These are phyloP conservation scores for Collybia mongolica DNA, from an alignment of 768 basidiomycete species.

Conservation along the genomic window DNA sequence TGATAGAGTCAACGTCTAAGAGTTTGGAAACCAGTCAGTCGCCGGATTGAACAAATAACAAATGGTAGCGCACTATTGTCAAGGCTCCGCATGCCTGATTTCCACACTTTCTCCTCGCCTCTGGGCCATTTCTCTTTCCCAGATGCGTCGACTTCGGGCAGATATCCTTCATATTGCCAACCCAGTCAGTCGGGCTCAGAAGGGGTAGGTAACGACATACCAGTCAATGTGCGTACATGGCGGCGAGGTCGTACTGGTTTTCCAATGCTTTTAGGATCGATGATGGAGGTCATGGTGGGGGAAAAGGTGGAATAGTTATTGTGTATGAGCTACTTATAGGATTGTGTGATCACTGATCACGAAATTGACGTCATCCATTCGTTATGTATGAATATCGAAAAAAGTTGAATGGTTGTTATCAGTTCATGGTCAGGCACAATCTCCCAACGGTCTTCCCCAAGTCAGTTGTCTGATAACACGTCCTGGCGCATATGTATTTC, in stretches of 20 bases:
- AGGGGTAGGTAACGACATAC: conserved; percentile 27
- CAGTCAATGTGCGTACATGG: conserved; percentile 69
- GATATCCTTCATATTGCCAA: conserved; percentile 51
- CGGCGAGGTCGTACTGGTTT: conserved; percentile 55
- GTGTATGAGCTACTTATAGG: conserved; percentile 11
- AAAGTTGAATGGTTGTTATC: not conserved
- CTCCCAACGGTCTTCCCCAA: too few species aligned
- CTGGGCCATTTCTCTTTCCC: conserved; percentile 87
- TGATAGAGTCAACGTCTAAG: conserved; percentile 60
- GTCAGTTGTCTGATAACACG: too few species aligned
- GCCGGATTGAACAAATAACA: not conserved
- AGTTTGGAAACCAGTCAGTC: conserved; percentile 1
- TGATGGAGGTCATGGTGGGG: conserved; percentile 58
- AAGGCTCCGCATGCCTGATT: conserved; percentile 53
- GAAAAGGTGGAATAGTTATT: conserved; percentile 5
- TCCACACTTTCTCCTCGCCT: conserved; percentile 79
- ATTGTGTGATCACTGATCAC: conserved; percentile 1
- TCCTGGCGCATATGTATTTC: too few species aligned
- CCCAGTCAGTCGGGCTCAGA: not conserved
- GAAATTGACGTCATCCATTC: conserved; percentile 9
- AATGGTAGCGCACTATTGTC: conserved; percentile 46
- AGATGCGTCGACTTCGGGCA: conserved; percentile 71
- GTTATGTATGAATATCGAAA: not conserved
- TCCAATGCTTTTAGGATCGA: conserved; percentile 68
- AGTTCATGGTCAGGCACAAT: too few species aligned